phyloP scores from a whole-genome alignment of 768 basidiomycete genomes.

The Hypsizygus marmoreus region DNA sequence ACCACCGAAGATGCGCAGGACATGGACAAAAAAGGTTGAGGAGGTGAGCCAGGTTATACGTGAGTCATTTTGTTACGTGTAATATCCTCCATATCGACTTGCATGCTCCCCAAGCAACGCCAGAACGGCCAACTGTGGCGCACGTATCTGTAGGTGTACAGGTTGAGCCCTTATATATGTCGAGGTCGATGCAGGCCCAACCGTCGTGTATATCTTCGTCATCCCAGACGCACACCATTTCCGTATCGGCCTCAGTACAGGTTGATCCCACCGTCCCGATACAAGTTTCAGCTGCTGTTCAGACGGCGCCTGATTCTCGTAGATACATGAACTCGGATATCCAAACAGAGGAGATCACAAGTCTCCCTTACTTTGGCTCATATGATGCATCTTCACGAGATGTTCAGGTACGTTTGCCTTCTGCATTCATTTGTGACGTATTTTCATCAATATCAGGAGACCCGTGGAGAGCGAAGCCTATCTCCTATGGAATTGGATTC shows the following conservation, averaged over 20 bases:
- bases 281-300: constrained; percentile 14
- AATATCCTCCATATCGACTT: constrained; percentile 4
- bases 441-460: constrained; percentile 14
- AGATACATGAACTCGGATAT: constrained; percentile 16
- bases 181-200: constrained; percentile 40
- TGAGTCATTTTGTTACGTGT: constrained; percentile 29
- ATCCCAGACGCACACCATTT: constrained; percentile 21
- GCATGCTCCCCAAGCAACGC: constrained; percentile 1
- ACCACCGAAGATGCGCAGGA: constrained; percentile 67
- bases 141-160: constrained; percentile 50
- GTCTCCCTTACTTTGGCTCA: no score
- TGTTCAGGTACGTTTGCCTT: no score
- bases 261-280: constrained; percentile 14
- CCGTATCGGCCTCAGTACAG: constrained; percentile 22
- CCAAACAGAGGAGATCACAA: constrained; percentile 24
- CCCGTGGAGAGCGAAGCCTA: constrained; percentile 43
- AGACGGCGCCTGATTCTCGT: constrained; percentile 17
- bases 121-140: constrained; percentile 15
- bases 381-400: no score
- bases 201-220: constrained; percentile 14
- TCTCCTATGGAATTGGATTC: constrained; percentile 68
- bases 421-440: no score
- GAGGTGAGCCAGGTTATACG: constrained; percentile 39
- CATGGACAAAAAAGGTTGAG: constrained; percentile 54
- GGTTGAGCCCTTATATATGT: constrained; percentile 28